Evolutionary conservation across 495 filamentous ascomycete species (phyloP), one percentile per base, ranked within the genome.

Genomic region (Pseudoneurospora amorphoporcata): DNA sequence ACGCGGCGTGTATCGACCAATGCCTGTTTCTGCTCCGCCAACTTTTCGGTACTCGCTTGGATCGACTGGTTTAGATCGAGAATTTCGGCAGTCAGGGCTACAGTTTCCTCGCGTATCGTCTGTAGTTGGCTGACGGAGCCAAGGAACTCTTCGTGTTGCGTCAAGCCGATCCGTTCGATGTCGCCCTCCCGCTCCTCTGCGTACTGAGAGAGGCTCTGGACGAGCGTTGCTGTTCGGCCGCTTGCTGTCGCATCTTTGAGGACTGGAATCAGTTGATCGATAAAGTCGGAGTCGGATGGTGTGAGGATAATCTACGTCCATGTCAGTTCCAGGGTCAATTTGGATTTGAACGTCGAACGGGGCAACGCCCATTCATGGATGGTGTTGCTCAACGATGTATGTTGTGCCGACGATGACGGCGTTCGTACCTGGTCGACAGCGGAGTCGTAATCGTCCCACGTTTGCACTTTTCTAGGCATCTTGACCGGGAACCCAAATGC

Each of bases 131-230:
- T 95, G 75, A 98, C 93, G 8, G 95, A 97, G 32, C 84, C 88
- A 40, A 98, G 90, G 77, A 99, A 99, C 72, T 97, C 95, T 77
- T 98, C 95, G 79, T 98, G 95, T 76, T 98, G 97, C 40, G 90
- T 92, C 77, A 95, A 92, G 79, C 95, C 97, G 74, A 99, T 95
- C 14, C 89, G 88, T 82, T 99, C 96, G 72, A 99, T 98, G 75
- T 98, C 94, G 3, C 86, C 80, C 78, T 99, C 96, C 70, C 94
- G 91, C 69, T 96, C 91, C 71, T 89, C 88, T 39, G 94, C 91
- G 81, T 97, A 94, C 68, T 89, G 88, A 16, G 89, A 87, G 41
- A 99, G 83, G 70, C 90, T 89, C 72, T 94, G 91, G 69, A 94
- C 84, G 61, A 99, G 90, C 70, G 90, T 87, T 29, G 86, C 84